phyloP scores from a whole-genome alignment of 2,329 filamentous ascomycete species.

The Botrytis galanthina region DNA sequence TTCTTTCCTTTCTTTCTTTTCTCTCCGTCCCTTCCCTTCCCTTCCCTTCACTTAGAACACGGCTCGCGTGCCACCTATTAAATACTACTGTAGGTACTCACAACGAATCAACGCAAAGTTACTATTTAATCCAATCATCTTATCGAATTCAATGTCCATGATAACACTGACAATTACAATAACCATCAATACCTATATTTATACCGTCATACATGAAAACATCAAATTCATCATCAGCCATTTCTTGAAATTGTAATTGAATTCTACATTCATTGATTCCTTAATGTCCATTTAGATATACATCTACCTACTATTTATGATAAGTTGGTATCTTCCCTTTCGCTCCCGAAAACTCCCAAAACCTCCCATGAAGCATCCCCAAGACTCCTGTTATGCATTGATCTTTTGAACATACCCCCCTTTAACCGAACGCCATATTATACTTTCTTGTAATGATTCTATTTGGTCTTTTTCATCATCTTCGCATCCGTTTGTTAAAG shows the following conservation, averaged over 20 bases:
- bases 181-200: background rate
- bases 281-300: background rate
- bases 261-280: background rate
- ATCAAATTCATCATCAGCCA: too few relatives aligned
- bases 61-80: background rate
- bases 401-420: background rate
- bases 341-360: slow-evolving; percentile 7
- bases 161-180: background rate
- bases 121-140: background rate
- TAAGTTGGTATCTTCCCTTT: slow-evolving; percentile 11
- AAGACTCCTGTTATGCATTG: slow-evolving; percentile 9
- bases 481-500: slow-evolving; percentile 26
- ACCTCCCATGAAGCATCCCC: background rate
- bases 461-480: slow-evolving; percentile 2
- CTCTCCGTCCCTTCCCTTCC: too few relatives aligned
- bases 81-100: too few relatives aligned
- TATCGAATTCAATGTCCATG: background rate
- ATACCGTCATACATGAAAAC: background rate
- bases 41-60: background rate
- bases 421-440: slow-evolving; percentile 5
- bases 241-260: background rate
- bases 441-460: background rate
- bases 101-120: background rate
- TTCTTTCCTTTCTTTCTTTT: too few relatives aligned
- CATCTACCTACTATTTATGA: background rate